Conservation (phyloP, 208 protist species). For the Novymonas esmeraldas region DNA sequence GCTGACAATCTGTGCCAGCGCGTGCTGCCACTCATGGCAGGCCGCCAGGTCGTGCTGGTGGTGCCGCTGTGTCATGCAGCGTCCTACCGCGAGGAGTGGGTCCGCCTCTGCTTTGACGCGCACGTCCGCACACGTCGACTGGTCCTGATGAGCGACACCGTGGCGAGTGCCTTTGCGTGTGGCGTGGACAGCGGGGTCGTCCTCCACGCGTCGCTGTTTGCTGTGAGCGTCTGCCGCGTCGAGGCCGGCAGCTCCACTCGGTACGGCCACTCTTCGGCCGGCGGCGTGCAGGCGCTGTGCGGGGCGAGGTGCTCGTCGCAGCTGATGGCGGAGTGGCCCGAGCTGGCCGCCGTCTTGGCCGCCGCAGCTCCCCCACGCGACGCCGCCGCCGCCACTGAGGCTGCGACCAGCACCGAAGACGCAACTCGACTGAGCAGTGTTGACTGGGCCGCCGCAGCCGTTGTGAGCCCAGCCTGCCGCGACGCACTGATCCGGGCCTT, state of each 20-base stretch:
- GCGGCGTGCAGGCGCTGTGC: slow-evolving; percentile 12
- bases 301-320: slow-evolving; percentile 2
- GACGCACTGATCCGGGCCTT: slow-evolving; percentile 30
- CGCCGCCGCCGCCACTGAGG: not conserved
- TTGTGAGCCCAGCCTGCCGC: slow-evolving; percentile 7
- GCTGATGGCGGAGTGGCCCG: slow-evolving; percentile 6
- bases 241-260: slow-evolving; percentile 20
- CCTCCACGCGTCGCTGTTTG: slow-evolving; percentile 20
- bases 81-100: slow-evolving; percentile 39
- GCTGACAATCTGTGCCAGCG: not conserved
- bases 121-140: slow-evolving; percentile 31
- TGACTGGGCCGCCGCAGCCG: not conserved
- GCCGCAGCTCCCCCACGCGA: not conserved
- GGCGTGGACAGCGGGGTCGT: slow-evolving; percentile 34
- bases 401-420: not conserved
- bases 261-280: slow-evolving; percentile 21
- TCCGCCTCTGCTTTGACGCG: slow-evolving; percentile 31
- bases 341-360: not conserved
- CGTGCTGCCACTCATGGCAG: slow-evolving; percentile 35
- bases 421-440: not conserved
- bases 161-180: slow-evolving; percentile 52
- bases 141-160: slow-evolving; percentile 62
- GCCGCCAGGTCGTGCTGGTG: slow-evolving; percentile 46
- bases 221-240: slow-evolving; percentile 22
- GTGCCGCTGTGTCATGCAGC: slow-evolving; percentile 30